Evolutionary conservation across 1,284 basidiomycete genomes (phyloP).

Genomic region (Pascua sp.): DNA sequence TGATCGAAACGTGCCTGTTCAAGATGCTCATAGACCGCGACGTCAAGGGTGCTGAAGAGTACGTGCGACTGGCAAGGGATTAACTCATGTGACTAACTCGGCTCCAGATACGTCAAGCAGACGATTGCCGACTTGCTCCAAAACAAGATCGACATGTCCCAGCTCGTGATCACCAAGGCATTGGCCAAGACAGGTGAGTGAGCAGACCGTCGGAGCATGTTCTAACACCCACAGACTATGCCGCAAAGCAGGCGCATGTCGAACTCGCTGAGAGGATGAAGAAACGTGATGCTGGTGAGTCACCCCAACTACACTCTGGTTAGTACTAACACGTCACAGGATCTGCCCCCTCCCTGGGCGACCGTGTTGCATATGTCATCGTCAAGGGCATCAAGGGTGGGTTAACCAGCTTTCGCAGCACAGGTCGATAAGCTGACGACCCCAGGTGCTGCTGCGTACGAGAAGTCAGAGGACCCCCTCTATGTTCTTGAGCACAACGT

Average conservation of each 20-base stretch:
- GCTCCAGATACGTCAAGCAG: slow-evolving; percentile 77
- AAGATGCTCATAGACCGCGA: slow-evolving; percentile 95
- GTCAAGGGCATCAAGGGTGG: slow-evolving; percentile 88
- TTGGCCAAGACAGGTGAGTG: slow-evolving; percentile 73
- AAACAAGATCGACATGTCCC: slow-evolving; percentile 95
- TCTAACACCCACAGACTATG: slow-evolving; percentile 28
- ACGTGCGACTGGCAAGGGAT: slow-evolving; percentile 31
- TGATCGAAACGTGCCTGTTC: slow-evolving; percentile 92
- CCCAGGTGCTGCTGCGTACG: slow-evolving; percentile 88
- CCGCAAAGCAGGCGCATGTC: slow-evolving; percentile 84
- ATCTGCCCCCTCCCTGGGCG: slow-evolving; percentile 86
- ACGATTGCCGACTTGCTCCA: slow-evolving; percentile 88
- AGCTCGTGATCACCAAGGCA: slow-evolving; percentile 95
- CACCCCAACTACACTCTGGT: not conserved
- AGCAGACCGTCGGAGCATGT: not conserved
- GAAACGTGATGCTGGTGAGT: slow-evolving; percentile 78
- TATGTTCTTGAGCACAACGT: slow-evolving; percentile 95
- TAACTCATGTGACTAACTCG: not conserved
- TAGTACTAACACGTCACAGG: slow-evolving; percentile 48
- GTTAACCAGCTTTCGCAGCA: slow-evolving; percentile 7
- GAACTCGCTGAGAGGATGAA: slow-evolving; percentile 92
- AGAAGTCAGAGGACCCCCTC: slow-evolving; percentile 93
- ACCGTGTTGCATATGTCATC: slow-evolving; percentile 96
- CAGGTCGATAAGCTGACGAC: not conserved
- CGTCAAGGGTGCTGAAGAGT: slow-evolving; percentile 87